Base-by-base conservation (phyloP, 805 yeast genomes). In the Candida pini region DNA sequence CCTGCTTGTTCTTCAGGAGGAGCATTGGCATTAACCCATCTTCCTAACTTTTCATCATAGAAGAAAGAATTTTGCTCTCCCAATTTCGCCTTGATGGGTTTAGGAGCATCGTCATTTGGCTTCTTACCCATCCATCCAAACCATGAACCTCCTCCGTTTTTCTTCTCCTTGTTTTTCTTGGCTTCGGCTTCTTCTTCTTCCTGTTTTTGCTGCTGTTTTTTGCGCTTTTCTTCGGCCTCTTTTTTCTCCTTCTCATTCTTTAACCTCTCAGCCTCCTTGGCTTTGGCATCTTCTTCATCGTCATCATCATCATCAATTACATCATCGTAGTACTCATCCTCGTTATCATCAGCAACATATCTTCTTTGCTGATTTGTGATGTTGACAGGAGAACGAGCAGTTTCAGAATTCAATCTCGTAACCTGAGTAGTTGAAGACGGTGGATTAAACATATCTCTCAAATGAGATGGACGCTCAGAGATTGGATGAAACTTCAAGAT, bases 1-100 rank as follows among this genome's bases (percentile, higher is more conserved):
- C 63, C 66, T 33, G 68, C 60, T 48, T 78, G 78, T 31, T 81
- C 89, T 52, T 76, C 92, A 32, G 72, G 66, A 18, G 79, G 73
- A 4, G 74, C 25, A 22, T 22, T 22, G 5, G 10, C n/a, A 13
- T 22, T 22, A 7, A 22, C n/a, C 30, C 30, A 27, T 27, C 30
- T 27, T 13, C 81, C 79, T 52, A 82, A 70, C 39, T 82, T 76
- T 48, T 85, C 90, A 61, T 89, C 96, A 56, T 77, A 92, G 50
- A 75, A 72, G 53, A 92, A 81, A 13, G 73, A 65, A 52, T 69
- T 81, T 39, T 77, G 71, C 38, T 82, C 85, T 9, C 97, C 98
- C 34, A 92, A 62, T 46, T 92, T 87, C 24, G 96, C 97, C 43
- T 76, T 74, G 41, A 79, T 71, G 0, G 88, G 83, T 51, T 84